Evolutionary conservation across 2,329 filamentous ascomycete genomes (phyloP), one percentile per base, ranked within the genome.

Genomic region (Xylaria digitata): DNA sequence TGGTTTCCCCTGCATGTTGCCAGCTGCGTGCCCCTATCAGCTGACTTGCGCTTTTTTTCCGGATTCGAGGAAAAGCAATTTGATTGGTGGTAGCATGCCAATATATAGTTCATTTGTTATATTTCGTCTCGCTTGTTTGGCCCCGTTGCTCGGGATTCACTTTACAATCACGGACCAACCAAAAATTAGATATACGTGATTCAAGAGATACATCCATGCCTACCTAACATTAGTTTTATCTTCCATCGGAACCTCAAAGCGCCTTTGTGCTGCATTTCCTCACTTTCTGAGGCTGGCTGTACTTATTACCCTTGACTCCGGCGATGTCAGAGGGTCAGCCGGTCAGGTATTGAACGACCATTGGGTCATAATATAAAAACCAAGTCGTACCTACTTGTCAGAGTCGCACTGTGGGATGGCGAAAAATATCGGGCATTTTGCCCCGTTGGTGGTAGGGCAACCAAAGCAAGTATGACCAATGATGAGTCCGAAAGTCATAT

Each of bases 11-110:
- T 48, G 57, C 57, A 61, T 50, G 54, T 58, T 19, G 58, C 58
- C 49, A 49, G 65, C 58, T 49, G 17, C 21, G 46, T 42, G 42
- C 40, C 7, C 57, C 53, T 34, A 55, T 61, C 62, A 65, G 65
- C 62, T 65, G 65, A 66, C 49, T 55, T 55, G 42, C 66, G 9
- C 13, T 21, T 49, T 48, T 6, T 13, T 34, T 30, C 30, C 34
- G 49, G 43, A 46, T 45, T 54, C 2, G 23, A 13, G 26, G 21
- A 32, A 37, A 32, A 42, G 21, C 34, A 3, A 42, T 46, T 5
- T 67, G 52, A 58, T 65, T 61, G 56, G 52, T 40, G 32, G 32
- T 4, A 37, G 34, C 34, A 60, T 48, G 40, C 32, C 23, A 61
- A 64, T 61, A 61, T 53, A 42, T 54, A 37, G 26, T 52, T 43